Base-by-base conservation (phyloP, 345 rosid species). In the Hypericum androsaemum region DNA sequence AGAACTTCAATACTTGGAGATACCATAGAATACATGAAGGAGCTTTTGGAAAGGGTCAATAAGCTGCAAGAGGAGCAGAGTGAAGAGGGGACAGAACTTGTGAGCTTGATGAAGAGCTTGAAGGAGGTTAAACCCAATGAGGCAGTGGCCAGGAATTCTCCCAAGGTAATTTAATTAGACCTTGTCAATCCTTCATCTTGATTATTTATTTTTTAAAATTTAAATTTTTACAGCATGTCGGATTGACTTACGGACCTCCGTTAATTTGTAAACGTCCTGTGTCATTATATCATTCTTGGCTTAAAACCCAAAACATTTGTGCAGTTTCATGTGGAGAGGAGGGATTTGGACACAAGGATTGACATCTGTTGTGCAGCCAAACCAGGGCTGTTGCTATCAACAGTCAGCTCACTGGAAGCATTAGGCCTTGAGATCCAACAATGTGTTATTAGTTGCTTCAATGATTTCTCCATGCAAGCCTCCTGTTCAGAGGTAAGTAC, bases 341-440 rank as follows among this genome's bases (percentile, higher is more conserved):
- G 75, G 75, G 80, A 72, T 6, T 74, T 35, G 8, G 83, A 75
- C 53, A 80, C 89, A 43, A 61, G 72, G 61, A 70, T 90, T 13
- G 88, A 84, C 12, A 81, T 90, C 49, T 75, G 94, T 69, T 90
- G 96, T 58, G 75, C 92, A 28, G 57, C 78, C 2, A 87, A 78
- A 70, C 98, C 92, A 28, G 96, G 98, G 48, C 40, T 90, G 62
- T 60, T 87, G 71, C 55, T 82, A 45, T 80, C 98, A 42, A 84
- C 96, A 44, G 86, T 87, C 47, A 72, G 53, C 72, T 82, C 98
- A 52, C 66, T 90, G 47, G 98, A 90, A 68, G 82, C 83, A 50
- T 58, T 84, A 40, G 98, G 95, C 44, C 65, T 87, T 50, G 98
- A 87, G 73, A 85, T 90, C 64, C 87, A 90, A 64, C 95, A 87